A percentile compares a stretch with the other conserved stretches of the same genome.
Evolutionary conservation across 2,329 filamentous ascomycete species (phyloP).

Genomic region (Pseudocercospora musae): DNA sequence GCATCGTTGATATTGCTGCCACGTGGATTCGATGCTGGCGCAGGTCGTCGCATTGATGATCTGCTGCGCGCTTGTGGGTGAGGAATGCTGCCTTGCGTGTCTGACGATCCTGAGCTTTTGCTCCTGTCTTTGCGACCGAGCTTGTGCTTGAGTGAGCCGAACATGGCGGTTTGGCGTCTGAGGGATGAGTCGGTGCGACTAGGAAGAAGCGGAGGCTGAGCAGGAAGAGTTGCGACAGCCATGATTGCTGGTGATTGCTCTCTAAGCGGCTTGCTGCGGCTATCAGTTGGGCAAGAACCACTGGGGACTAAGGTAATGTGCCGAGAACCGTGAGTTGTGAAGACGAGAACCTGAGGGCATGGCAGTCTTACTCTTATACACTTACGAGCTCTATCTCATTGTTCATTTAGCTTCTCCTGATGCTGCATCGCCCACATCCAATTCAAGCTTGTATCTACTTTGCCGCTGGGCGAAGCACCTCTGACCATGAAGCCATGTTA

Average conservation of each 20-base stretch:
- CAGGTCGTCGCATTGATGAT: constrained; percentile 23
- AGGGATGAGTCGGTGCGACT: constrained; percentile 21
- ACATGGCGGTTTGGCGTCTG: constrained; percentile 18
- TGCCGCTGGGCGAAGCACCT: neutral
- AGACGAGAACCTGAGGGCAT: neutral
- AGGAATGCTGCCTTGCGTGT: constrained; percentile 10
- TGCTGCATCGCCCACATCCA: neutral
- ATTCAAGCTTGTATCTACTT: neutral
- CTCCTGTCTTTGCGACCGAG: constrained; percentile 18
- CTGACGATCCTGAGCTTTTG: constrained; percentile 5
- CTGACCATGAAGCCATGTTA: neutral
- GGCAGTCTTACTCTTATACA: neutral
- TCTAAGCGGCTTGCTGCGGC: neutral
- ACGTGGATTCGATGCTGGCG: constrained; percentile 11
- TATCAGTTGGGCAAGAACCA: neutral
- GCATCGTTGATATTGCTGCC: constrained; percentile 21
- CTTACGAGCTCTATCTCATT: neutral
- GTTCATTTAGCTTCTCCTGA: neutral
- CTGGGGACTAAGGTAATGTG: neutral
- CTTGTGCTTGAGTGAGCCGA: constrained; percentile 24
- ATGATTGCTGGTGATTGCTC: constrained; percentile 3
- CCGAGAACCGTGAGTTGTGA: neutral
- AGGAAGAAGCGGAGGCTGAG: constrained; percentile 11
- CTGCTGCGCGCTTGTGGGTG: constrained; percentile 23
- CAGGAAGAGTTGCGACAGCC: neutral